Evolutionary conservation across 768 basidiomycete species (phyloP).

Genomic region (Amanita polypyramis): DNA sequence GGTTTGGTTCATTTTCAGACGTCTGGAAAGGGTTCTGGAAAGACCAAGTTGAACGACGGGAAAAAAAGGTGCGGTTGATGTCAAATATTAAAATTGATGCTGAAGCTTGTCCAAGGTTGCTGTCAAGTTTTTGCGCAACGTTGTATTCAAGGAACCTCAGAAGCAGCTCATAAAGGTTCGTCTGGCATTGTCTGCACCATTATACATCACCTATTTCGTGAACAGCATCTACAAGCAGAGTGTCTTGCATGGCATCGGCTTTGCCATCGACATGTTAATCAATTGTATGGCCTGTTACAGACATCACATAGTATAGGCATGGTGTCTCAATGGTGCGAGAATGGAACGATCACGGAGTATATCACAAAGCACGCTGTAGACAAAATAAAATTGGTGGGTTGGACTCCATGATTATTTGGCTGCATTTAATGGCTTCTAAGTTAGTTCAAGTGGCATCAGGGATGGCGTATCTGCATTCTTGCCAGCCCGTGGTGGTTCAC

Average conservation of each 20-base stretch:
- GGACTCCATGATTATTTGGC: neutral
- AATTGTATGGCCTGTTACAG: slow-evolving; percentile 45
- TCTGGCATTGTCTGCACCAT: neutral
- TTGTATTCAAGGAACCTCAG: slow-evolving; percentile 38
- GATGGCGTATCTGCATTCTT: slow-evolving; percentile 45
- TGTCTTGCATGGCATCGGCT: slow-evolving; percentile 48
- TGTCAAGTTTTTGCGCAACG: slow-evolving; percentile 43
- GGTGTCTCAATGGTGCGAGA: slow-evolving; percentile 58
- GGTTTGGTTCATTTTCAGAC: slow-evolving; percentile 48
- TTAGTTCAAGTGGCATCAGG: slow-evolving; percentile 46
- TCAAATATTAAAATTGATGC: neutral
- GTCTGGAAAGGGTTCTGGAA: slow-evolving; percentile 53
- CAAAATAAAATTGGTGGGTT: slow-evolving; percentile 36
- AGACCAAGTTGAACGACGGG: slow-evolving; percentile 30
- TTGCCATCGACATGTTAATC: slow-evolving; percentile 44
- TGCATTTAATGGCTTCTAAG: slow-evolving; percentile 18
- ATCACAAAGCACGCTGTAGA: slow-evolving; percentile 34
- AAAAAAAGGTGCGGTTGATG: slow-evolving; percentile 19
- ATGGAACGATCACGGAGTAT: slow-evolving; percentile 45
- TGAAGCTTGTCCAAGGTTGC: slow-evolving; percentile 33
- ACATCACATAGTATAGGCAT: slow-evolving; percentile 43
- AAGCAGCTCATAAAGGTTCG: slow-evolving; percentile 37
- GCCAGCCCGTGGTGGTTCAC: slow-evolving; percentile 44
- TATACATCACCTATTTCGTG: neutral
- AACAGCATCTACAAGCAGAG: slow-evolving; percentile 46